phyloP scores from a whole-genome alignment of 1,284 basidiomycete species.

The Melampsora americana region DNA sequence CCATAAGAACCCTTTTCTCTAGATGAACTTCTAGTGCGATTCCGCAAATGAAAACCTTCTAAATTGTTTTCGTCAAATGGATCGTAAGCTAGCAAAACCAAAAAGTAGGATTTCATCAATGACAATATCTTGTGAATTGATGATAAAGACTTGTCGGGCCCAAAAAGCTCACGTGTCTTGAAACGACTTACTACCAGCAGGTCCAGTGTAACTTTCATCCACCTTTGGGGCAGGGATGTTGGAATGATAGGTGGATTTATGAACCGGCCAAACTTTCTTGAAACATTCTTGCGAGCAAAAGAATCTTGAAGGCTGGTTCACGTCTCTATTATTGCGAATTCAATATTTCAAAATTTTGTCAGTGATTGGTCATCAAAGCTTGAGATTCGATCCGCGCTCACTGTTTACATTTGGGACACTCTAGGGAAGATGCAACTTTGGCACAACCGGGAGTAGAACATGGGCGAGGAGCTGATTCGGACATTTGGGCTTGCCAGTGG shows the following conservation, averaged over 20 bases:
- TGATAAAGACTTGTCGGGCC: background rate
- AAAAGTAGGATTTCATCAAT: background rate
- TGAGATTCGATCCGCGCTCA: background rate
- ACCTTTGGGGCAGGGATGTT: slow-evolving; percentile 29
- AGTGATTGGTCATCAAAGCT: background rate
- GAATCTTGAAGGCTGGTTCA: slow-evolving; percentile 20
- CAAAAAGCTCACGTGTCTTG: background rate
- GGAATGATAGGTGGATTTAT: slow-evolving; percentile 29
- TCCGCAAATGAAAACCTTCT: slow-evolving; percentile 19
- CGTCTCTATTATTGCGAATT: slow-evolving; percentile 14
- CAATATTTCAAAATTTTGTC: background rate
- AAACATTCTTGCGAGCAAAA: slow-evolving; percentile 42
- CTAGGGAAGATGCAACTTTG: slow-evolving; percentile 31
- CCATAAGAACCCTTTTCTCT: slow-evolving; percentile 12
- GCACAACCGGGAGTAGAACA: slow-evolving; percentile 35
- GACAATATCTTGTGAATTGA: background rate
- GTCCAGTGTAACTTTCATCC: slow-evolving; percentile 11
- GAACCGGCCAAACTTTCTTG: slow-evolving; percentile 35
- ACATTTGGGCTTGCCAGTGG: background rate
- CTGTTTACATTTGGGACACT: slow-evolving; percentile 44
- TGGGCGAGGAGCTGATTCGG: slow-evolving; percentile 12
- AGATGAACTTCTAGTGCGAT: slow-evolving; percentile 9
- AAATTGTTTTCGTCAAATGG: slow-evolving; percentile 32
- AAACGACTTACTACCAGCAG: slow-evolving; percentile 15
- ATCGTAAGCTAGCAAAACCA: slow-evolving; percentile 24